Conservation (phyloP, 2,329 filamentous ascomycete species). For the Fusarium concolor region DNA sequence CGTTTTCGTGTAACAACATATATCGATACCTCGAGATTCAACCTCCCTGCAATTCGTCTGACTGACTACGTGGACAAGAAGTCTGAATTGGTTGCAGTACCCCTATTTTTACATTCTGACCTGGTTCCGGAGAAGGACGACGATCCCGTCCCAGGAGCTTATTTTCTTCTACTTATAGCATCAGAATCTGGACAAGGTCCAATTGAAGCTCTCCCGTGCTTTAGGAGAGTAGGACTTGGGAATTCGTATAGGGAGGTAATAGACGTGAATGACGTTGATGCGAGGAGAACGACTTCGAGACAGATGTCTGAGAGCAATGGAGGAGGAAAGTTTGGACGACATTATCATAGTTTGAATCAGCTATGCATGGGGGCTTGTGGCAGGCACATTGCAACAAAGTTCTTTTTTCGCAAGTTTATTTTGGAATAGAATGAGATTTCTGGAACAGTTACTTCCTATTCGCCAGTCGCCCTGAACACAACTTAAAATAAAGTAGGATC, state of each 20-base stretch:
- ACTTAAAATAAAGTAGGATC: no score
- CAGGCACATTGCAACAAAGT: no score
- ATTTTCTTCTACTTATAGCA: not conserved
- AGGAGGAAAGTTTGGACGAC: not conserved
- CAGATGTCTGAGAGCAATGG: not conserved
- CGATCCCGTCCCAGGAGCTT: no score
- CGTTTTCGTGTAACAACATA: not conserved
- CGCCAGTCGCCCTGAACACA: no score
- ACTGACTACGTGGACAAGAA: accelerated
- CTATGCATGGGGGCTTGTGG: no score
- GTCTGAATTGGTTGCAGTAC: not conserved
- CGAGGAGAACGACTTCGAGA: not conserved
- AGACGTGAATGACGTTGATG: no score
- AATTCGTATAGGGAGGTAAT: not conserved
- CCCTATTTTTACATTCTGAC: not conserved
- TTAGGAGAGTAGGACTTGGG: not conserved
- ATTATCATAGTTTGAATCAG: not conserved
- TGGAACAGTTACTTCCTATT: no score
- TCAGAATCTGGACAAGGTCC: accelerated
- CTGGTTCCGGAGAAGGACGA: no score
- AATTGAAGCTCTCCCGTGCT: accelerated
- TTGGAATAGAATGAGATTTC: no score
- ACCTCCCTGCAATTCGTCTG: not conserved
- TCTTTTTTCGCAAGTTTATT: no score
- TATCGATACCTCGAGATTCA: not conserved